phyloP scores from a whole-genome alignment of 371 early-diverging fungal species.

The Mortierella sp. region DNA sequence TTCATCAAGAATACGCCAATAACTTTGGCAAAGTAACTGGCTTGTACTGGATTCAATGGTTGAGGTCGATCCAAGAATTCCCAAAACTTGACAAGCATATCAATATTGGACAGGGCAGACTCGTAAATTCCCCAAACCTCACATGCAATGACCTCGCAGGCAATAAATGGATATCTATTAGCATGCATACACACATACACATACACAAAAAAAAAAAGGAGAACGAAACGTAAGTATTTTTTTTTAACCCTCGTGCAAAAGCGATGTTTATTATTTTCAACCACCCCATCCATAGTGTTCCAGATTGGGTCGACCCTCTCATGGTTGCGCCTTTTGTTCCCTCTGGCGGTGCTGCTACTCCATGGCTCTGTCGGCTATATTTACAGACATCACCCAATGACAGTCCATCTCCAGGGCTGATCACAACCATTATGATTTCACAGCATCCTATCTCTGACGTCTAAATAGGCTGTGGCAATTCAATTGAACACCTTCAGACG shows the following conservation, averaged over 20 bases:
- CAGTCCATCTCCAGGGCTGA: not conserved
- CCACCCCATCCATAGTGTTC: not conserved
- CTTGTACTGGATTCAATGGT: constrained; percentile 82
- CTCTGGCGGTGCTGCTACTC: not conserved
- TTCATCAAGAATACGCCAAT: constrained; percentile 87
- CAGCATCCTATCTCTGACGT: not conserved
- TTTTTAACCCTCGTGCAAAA: not conserved
- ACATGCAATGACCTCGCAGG: constrained; percentile 89
- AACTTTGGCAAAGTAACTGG: constrained; percentile 90
- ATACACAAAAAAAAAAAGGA: constrained; percentile 7
- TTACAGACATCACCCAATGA: not conserved
- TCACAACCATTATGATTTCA: not conserved
- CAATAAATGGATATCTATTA: constrained; percentile 83
- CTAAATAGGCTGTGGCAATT: not conserved
- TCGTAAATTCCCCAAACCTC: constrained; percentile 89
- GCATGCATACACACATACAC: not conserved
- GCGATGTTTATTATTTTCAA: not conserved
- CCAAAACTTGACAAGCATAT: constrained; percentile 87
- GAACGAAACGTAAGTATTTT: constrained; percentile 4
- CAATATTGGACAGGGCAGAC: constrained; percentile 71
- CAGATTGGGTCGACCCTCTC: not conserved
- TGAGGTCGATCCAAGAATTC: constrained; percentile 80
- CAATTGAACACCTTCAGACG: not conserved
- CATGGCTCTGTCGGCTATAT: not conserved
- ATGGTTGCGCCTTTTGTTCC: not conserved